A percentile compares a stretch with the other conserved stretches of the same genome.
These are phyloP conservation scores for Cryptococcus sp. DNA, from an alignment of 1,284 basidiomycete species.

Conservation along the genomic window DNA sequence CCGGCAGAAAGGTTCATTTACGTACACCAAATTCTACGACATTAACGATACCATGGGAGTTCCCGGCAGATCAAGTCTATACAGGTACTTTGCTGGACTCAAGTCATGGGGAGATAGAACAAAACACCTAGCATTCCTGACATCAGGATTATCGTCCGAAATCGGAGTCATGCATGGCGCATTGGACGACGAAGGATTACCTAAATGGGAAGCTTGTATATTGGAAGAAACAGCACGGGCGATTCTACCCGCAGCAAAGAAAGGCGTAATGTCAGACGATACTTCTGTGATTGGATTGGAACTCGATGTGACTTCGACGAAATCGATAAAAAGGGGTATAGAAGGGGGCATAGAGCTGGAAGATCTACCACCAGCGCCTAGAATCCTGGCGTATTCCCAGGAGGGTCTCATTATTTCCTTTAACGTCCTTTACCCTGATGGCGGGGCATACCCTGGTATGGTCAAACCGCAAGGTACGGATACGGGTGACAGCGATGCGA, in stretches of 20 bases:
- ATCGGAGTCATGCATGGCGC: slow-evolving; percentile 38
- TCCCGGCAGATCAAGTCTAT: slow-evolving; percentile 29
- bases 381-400: slow-evolving; percentile 51
- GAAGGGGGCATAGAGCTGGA: slow-evolving; percentile 48
- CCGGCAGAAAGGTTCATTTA: slow-evolving; percentile 32
- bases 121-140: slow-evolving; percentile 47
- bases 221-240: slow-evolving; percentile 53
- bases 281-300: slow-evolving; percentile 51
- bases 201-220: slow-evolving; percentile 49
- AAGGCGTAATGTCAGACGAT: slow-evolving; percentile 29
- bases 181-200: slow-evolving; percentile 18
- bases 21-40: slow-evolving; percentile 47
- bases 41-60: slow-evolving; percentile 45
- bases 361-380: slow-evolving; percentile 49
- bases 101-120: slow-evolving; percentile 42
- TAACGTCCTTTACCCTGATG: slow-evolving; percentile 47
- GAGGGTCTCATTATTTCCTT: slow-evolving; percentile 53
- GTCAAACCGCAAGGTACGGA: slow-evolving; percentile 16
- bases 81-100: slow-evolving; percentile 45
- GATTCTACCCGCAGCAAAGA: slow-evolving; percentile 48
- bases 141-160: slow-evolving; percentile 49
- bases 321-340: slow-evolving; percentile 46
- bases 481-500: not conserved
- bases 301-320: slow-evolving; percentile 51
- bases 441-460: slow-evolving; percentile 48